phyloP scores from a whole-genome alignment of 108 stramenopile genomes.

The Heterococcus sp. region DNA sequence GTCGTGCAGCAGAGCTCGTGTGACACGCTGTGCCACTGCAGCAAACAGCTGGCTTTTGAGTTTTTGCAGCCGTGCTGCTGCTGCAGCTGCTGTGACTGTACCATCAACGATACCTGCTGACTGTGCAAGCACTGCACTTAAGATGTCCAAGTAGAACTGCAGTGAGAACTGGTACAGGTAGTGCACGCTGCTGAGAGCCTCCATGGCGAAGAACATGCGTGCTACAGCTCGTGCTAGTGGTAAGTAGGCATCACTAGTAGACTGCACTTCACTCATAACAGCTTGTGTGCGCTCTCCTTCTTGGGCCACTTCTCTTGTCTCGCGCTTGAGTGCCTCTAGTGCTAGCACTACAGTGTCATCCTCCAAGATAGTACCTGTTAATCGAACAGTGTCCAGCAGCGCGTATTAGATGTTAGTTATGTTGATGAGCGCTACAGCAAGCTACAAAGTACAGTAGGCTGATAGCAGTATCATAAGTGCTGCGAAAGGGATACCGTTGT shows the following conservation, averaged over 20 bases:
- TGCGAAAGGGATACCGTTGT: too few species aligned
- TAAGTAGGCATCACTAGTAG: constrained; percentile 74
- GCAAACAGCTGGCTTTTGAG: constrained; percentile 69
- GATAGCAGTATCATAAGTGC: too few species aligned
- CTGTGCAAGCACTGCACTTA: constrained; percentile 53
- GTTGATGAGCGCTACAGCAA: too few species aligned
- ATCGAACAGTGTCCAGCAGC: too few species aligned
- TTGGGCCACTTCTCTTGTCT: constrained; percentile 83
- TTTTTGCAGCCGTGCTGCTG: constrained; percentile 52
- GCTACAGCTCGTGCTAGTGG: constrained; percentile 77
- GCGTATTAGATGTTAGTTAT: too few species aligned
- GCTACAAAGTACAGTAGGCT: too few species aligned
- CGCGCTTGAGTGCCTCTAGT: constrained; percentile 89
- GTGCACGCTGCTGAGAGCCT: constrained; percentile 24
- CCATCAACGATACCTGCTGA: too few species aligned
- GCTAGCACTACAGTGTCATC: constrained; percentile 89
- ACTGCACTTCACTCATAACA: constrained; percentile 81
- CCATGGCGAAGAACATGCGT: constrained; percentile 55
- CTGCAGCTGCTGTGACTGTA: constrained; percentile 4
- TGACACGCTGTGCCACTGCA: constrained; percentile 79
- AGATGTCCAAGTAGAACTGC: constrained; percentile 72
- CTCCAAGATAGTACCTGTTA: constrained; percentile 94
- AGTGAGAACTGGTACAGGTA: constrained; percentile 56
- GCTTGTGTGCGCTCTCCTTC: constrained; percentile 82
- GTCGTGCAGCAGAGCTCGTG: constrained; percentile 74